Evolutionary conservation across 768 basidiomycete species (phyloP), one percentile per base, ranked within the genome.

Genomic region (Exsudoporus frostii): DNA sequence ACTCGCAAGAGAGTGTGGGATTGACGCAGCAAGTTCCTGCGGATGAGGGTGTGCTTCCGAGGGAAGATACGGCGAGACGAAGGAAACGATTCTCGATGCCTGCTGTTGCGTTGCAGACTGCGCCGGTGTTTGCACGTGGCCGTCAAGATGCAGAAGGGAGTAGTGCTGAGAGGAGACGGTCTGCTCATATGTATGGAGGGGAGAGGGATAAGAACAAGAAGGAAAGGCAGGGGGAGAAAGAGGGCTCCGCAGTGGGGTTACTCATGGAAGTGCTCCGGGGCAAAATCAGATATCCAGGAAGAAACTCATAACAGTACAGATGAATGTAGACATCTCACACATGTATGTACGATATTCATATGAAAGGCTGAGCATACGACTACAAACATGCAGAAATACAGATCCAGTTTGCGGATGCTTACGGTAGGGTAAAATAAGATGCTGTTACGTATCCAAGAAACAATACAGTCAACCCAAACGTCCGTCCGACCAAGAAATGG

Each of bases 81-180:
- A 75, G 74, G 61, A 87, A 88, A 64, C 79, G 87, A 36, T 90
- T 90, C 61, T 90, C 90, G 45, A 55, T 87, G 45, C 87, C 89
- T 42, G 86, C 86, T n/a, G 75, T 92, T 34, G 88, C 85, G 34
- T 58, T 91, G 66, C 88, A 90, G 58, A 83, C 83, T 29, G 82
- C 83, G 29, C 82, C 79, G 17, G 88, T 91, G 14, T 86, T 83
- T 27, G 80, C 85, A 20, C 77, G 81, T 19, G 79, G 81, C 4
- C 59, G 63, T 36, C 70, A 50, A 46, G 55, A 56, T 40, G 36
- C 20, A 15, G 61, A 57, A 20, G 64, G 49, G 30, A 57, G 45
- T 11, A 52, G 9, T 5, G 56, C 50, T 1, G 61, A 63, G 27
- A 65, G 55, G 59, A 78, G 74, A 61, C 74, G 86, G 54, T 86